Percentiles rank a stretch among this genome's conserved stretches.
Conservation (phyloP, 352 stramenopile species). For the Phytophthora uliginosa region DNA sequence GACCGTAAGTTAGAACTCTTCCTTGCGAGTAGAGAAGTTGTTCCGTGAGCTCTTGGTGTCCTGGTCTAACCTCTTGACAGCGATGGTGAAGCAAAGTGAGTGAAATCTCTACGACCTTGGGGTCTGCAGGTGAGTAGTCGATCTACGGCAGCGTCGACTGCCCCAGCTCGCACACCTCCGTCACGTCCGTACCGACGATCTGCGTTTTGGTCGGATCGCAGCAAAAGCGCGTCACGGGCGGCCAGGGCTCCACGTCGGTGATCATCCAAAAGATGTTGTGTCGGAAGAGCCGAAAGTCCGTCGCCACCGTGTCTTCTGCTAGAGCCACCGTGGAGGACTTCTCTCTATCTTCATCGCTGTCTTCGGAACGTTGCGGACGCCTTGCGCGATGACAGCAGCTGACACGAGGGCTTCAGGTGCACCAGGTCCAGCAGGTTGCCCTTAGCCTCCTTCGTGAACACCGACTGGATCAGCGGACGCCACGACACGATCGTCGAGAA, state of each 20-base stretch:
- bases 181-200: constrained; percentile 31
- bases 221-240: constrained; percentile 64
- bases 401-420: constrained; percentile 89
- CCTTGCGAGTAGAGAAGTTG: constrained; percentile 32
- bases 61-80: constrained; percentile 11
- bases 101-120: constrained; percentile 9
- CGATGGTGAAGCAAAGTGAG: constrained; percentile 35
- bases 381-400: constrained; percentile 61
- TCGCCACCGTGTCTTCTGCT: not conserved
- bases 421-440: constrained; percentile 88
- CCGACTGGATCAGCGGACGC: constrained; percentile 84
- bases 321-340: not conserved
- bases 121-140: constrained; percentile 49
- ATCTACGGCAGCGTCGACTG: constrained; percentile 45
- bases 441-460: constrained; percentile 87
- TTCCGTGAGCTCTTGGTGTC: not conserved
- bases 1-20: constrained; percentile 44
- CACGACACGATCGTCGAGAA: constrained; percentile 87
- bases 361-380: constrained; percentile 57
- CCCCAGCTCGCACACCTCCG: constrained; percentile 38
- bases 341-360: constrained; percentile 28
- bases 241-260: constrained; percentile 62
- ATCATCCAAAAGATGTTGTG: constrained; percentile 80
- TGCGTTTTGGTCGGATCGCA: constrained; percentile 64
- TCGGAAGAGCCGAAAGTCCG: constrained; percentile 67